phyloP scores from a whole-genome alignment of 2,329 filamentous ascomycete genomes.

The Rutstroemia sp. region DNA sequence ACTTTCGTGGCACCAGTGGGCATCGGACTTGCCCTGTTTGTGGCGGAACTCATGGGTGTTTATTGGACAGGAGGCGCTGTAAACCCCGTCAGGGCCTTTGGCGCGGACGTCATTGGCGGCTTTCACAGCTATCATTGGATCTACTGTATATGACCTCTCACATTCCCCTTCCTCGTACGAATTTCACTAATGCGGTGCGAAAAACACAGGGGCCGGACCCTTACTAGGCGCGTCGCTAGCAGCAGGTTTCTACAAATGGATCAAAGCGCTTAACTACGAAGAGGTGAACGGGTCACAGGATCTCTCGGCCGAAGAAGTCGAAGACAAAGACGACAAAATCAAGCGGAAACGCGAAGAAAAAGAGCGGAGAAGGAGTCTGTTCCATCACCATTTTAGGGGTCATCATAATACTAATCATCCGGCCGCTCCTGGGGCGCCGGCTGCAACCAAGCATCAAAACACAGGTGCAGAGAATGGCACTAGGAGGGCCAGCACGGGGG shows the following conservation, averaged over 20 bases:
- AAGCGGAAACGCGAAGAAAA: background rate
- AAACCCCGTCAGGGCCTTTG: slow-evolving; percentile 38
- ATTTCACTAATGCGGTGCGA: background rate
- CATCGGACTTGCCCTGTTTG: slow-evolving; percentile 40
- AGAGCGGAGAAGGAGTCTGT: background rate
- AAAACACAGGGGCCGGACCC: slow-evolving; percentile 37
- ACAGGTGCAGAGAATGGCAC: background rate
- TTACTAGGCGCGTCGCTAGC: slow-evolving; percentile 41
- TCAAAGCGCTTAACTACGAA: slow-evolving; percentile 44
- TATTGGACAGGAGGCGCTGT: slow-evolving; percentile 41
- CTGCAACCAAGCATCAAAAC: background rate
- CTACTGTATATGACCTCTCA: slow-evolving; percentile 26
- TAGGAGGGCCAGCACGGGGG: background rate
- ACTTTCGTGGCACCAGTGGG: slow-evolving; percentile 42
- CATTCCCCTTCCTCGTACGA: background rate
- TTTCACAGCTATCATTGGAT: slow-evolving; percentile 40
- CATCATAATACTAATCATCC: too few species aligned
- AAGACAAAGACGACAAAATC: background rate
- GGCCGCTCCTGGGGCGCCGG: too few species aligned
- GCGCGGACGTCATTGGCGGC: slow-evolving; percentile 36
- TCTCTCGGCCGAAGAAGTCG: background rate
- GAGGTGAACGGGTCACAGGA: slow-evolving; percentile 33
- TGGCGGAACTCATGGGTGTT: slow-evolving; percentile 32
- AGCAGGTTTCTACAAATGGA: slow-evolving; percentile 38
- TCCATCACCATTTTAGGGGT: background rate